phyloP scores from a whole-genome alignment of 2,329 filamentous ascomycete species.

The Biscogniauxia mediterranea region DNA sequence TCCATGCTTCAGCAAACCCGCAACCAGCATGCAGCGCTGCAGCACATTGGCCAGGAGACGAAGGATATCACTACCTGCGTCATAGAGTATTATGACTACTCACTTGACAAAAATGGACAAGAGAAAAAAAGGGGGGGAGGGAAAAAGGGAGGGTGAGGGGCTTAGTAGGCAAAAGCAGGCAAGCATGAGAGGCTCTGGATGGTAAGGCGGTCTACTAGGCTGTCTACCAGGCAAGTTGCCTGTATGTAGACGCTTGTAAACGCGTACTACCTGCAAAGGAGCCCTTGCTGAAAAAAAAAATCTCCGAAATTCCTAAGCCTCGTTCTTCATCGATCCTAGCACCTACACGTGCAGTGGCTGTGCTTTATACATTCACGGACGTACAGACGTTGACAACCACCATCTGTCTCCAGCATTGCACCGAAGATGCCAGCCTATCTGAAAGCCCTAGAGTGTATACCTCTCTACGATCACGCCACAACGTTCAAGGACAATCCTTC shows the following conservation, averaged over 20 bases:
- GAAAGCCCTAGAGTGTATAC: conserved; percentile 6
- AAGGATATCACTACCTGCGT: conserved; percentile 8
- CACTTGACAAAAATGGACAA: not conserved
- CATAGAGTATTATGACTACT: conserved; percentile 2
- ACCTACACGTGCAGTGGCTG: conserved; percentile 19
- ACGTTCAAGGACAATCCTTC: conserved; percentile 4
- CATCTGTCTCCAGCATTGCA: conserved; percentile 13
- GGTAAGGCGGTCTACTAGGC: conserved; percentile 22
- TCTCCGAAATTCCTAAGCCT: conserved; percentile 11
- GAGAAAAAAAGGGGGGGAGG: conserved; percentile 3
- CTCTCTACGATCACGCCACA: conserved; percentile 7
- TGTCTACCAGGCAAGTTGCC: conserved; percentile 5
- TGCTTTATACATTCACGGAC: conserved; percentile 7
- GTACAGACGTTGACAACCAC: conserved; percentile 11
- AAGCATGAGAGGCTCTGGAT: conserved; percentile 15
- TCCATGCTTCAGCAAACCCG: not conserved
- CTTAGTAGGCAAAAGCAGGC: conserved; percentile 14
- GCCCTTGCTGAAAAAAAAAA: conserved; percentile 1
- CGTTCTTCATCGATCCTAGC: conserved; percentile 15
- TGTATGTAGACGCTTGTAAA: conserved; percentile 10
- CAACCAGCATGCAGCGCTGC: conserved; percentile 7
- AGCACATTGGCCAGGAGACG: conserved; percentile 13
- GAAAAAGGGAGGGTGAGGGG: conserved; percentile 7
- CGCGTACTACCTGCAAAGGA: not conserved
- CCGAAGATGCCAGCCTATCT: conserved; percentile 6